Conservation (phyloP, 352 stramenopile species). For the Nothophytophthora sp. region DNA sequence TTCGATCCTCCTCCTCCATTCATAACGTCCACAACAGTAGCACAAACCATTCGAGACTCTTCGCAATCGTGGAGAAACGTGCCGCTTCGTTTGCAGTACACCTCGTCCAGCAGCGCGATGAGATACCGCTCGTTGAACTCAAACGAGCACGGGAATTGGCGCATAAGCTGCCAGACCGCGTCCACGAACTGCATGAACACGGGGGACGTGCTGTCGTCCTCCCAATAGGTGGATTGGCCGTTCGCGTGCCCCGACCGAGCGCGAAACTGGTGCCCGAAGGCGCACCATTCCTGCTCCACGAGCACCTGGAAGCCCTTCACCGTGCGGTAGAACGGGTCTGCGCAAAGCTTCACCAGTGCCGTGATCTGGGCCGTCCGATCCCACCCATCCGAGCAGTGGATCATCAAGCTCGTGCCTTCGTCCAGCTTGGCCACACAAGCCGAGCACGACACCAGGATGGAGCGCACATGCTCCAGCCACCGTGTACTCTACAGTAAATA, state of each 20-base stretch:
- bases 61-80: slow-evolving; percentile 98
- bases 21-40: not conserved
- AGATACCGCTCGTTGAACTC: slow-evolving; percentile 97
- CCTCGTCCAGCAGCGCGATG: slow-evolving; percentile 94
- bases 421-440: slow-evolving; percentile 90
- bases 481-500: slow-evolving; percentile 45
- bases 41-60: slow-evolving; percentile 74
- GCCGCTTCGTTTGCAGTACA: slow-evolving; percentile 96
- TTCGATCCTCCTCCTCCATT: no score
- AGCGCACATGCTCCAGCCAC: slow-evolving; percentile 84
- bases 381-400: slow-evolving; percentile 99
- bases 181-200: slow-evolving; percentile 99
- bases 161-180: slow-evolving; percentile 97
- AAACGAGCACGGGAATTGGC: slow-evolving; percentile 97
- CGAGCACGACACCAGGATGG: slow-evolving; percentile 89
- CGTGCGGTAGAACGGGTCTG: slow-evolving; percentile 98
- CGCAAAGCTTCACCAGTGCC: slow-evolving; percentile 94
- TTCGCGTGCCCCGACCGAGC: slow-evolving; percentile 75
- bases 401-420: slow-evolving; percentile 92
- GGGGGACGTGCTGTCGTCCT: slow-evolving; percentile 96
- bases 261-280: slow-evolving; percentile 99
- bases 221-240: slow-evolving; percentile 79
- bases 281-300: slow-evolving; percentile 99
- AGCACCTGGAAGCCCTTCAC: slow-evolving; percentile 96
- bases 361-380: slow-evolving; percentile 98